phyloP scores from a whole-genome alignment of 2,329 filamentous ascomycete genomes.

The Colletotrichum shisoi region DNA sequence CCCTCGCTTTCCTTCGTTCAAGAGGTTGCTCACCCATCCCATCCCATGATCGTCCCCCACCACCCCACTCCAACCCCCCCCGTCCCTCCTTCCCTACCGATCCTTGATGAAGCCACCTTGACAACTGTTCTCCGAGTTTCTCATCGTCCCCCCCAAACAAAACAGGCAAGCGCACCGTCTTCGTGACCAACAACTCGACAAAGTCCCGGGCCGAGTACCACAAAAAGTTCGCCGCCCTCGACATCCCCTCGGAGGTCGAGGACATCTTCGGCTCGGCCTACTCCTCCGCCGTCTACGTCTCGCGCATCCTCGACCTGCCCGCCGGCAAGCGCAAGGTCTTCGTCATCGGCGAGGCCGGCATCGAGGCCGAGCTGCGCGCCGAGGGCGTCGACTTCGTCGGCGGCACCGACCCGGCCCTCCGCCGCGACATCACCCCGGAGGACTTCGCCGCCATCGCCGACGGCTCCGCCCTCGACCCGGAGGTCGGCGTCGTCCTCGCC shows the following conservation, averaged over 20 bases:
- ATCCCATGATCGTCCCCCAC: conserved; percentile 5
- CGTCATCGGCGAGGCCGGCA: conserved; percentile 87
- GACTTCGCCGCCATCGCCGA: conserved; percentile 84
- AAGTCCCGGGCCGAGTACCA: conserved; percentile 93
- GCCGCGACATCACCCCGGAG: conserved; percentile 78
- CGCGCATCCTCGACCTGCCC: conserved; percentile 83
- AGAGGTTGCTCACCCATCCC: conserved; percentile 65
- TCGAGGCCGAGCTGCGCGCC: conserved; percentile 84
- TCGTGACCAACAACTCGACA: conserved; percentile 99
- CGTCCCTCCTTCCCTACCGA: neutral
- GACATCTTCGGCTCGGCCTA: conserved; percentile 97
- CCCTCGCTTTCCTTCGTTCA: conserved; percentile 79
- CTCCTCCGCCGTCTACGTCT: conserved; percentile 94
- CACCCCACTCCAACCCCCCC: too few relatives aligned
- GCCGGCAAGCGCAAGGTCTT: conserved; percentile 89
- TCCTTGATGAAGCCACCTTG: neutral
- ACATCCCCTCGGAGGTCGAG: conserved; percentile 80
- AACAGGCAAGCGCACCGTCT: conserved; percentile 87
- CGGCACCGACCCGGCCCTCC: conserved; percentile 80
- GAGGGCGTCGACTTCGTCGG: conserved; percentile 84
- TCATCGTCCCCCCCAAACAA: conserved; percentile 16
- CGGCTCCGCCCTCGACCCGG: conserved; percentile 78
- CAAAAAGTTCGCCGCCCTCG: conserved; percentile 84
- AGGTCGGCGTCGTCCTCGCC: conserved; percentile 87
- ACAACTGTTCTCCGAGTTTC: conserved; percentile 2